Evolutionary conservation across 1,139 yeast genomes (phyloP).

Genomic region (Hyphopichia fennica): DNA sequence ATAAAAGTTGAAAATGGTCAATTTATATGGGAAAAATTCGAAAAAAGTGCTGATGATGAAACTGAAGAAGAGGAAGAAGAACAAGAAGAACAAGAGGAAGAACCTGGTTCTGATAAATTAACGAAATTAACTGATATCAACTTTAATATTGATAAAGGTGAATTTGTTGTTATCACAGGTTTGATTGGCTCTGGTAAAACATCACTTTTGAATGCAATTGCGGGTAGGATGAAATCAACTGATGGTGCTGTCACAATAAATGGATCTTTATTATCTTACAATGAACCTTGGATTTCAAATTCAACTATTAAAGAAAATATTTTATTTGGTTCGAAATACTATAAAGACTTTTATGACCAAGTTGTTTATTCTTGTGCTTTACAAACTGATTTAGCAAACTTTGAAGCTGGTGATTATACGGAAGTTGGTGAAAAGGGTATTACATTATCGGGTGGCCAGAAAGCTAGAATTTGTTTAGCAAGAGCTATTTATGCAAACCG

Average conservation of each 20-base stretch:
- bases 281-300: conserved; percentile 31
- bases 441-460: conserved; percentile 27
- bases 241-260: conserved; percentile 18
- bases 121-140: conserved; percentile 9
- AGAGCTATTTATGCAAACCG: conserved; percentile 21
- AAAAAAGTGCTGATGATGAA: conserved; percentile 19
- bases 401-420: conserved; percentile 22
- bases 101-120: not conserved
- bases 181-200: conserved; percentile 24
- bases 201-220: conserved; percentile 21
- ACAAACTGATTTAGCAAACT: conserved; percentile 19
- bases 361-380: conserved; percentile 25
- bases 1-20: conserved; percentile 51
- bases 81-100: not conserved
- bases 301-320: conserved; percentile 29
- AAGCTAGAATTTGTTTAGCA: conserved; percentile 25
- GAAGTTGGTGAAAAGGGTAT: conserved; percentile 28
- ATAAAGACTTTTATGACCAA: conserved; percentile 15
- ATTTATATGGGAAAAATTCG: conserved; percentile 68
- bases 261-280: conserved; percentile 17
- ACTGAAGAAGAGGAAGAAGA: conserved; percentile 6
- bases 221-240: conserved; percentile 22
- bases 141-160: conserved; percentile 15
- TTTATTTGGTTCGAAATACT: conserved; percentile 21
- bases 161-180: conserved; percentile 23